A percentile compares a stretch with the other conserved stretches of the same genome.
phyloP scores from a whole-genome alignment of 202 grass and related monocot species.

The Bolboschoenoplectus hybrid region DNA sequence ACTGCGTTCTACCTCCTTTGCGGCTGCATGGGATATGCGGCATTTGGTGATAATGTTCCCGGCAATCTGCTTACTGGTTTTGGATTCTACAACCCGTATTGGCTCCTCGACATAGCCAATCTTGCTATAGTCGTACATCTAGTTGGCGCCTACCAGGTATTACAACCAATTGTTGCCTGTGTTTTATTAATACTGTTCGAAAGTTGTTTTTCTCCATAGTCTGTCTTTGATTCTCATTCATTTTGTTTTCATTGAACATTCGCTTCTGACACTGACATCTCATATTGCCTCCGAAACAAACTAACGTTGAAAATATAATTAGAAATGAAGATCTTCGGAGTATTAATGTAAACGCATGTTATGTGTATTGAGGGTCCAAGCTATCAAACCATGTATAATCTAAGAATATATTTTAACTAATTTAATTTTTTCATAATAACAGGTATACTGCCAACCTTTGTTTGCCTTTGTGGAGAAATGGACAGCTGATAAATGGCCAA shows the following conservation, averaged over 20 bases:
- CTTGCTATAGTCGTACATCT: conserved; percentile 63
- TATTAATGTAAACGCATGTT: not conserved
- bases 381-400: not conserved
- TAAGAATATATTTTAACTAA: not conserved
- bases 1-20: conserved; percentile 62
- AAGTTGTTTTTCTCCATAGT: not conserved
- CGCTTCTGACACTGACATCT: not conserved
- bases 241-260: not conserved
- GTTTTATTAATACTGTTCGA: too few relatives aligned
- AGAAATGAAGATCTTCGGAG: not conserved
- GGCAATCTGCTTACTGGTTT: conserved; percentile 62
- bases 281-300: not conserved
- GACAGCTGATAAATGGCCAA: conserved; percentile 43
- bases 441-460: conserved; percentile 62
- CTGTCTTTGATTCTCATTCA: not conserved
- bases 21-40: conserved; percentile 62
- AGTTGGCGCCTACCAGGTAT: conserved; percentile 64
- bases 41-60: conserved; percentile 54
- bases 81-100: conserved; percentile 61
- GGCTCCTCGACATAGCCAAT: conserved; percentile 62
- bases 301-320: not conserved
- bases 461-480: conserved; percentile 67
- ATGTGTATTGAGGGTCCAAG: not conserved
- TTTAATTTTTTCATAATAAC: not conserved
- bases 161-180: not conserved